These are phyloP conservation scores for Colletotrichum ledebouriae DNA, from an alignment of 2,329 filamentous ascomycete genomes.

Conservation along the genomic window DNA sequence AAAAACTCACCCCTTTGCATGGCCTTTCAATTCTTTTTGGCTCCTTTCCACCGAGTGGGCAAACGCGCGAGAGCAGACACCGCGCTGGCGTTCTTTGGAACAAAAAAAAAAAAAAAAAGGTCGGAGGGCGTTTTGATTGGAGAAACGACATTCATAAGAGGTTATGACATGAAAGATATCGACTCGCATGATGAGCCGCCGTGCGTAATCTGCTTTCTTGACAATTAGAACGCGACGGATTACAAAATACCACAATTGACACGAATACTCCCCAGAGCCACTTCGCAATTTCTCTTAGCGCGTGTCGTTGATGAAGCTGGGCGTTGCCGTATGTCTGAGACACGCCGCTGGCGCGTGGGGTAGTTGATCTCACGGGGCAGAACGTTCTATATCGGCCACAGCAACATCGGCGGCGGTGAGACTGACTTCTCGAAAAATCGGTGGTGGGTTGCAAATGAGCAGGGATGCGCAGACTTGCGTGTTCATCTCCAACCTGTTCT, in stretches of 20 bases:
- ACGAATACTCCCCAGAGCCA: not conserved
- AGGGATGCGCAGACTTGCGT: too few species aligned
- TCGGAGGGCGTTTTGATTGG: constrained; percentile 36
- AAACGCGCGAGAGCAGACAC: constrained; percentile 20
- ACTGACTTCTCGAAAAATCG: too few species aligned
- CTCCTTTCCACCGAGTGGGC: constrained; percentile 18
- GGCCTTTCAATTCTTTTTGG: constrained; percentile 11
- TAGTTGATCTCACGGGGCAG: too few species aligned
- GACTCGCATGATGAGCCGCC: constrained; percentile 1
- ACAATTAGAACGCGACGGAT: constrained; percentile 16
- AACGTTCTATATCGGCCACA: too few species aligned
- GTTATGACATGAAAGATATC: constrained; percentile 24
- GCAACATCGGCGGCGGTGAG: too few species aligned
- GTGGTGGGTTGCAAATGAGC: too few species aligned
- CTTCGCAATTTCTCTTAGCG: too few species aligned
- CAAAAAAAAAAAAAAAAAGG: constrained; percentile 16
- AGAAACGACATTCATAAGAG: constrained; percentile 23
- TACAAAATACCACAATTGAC: not conserved
- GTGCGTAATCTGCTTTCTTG: constrained; percentile 9
- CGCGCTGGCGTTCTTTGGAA: constrained; percentile 35
- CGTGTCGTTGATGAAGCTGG: too few species aligned
- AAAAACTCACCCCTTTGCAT: not conserved
- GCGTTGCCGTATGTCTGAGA: constrained; percentile 14
- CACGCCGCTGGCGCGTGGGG: not conserved
- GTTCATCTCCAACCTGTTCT: too few species aligned